Percentiles rank a stretch among this genome's conserved stretches.
phyloP scores from a whole-genome alignment of 2,329 filamentous ascomycete species.

The Sphaerulina populicola region DNA sequence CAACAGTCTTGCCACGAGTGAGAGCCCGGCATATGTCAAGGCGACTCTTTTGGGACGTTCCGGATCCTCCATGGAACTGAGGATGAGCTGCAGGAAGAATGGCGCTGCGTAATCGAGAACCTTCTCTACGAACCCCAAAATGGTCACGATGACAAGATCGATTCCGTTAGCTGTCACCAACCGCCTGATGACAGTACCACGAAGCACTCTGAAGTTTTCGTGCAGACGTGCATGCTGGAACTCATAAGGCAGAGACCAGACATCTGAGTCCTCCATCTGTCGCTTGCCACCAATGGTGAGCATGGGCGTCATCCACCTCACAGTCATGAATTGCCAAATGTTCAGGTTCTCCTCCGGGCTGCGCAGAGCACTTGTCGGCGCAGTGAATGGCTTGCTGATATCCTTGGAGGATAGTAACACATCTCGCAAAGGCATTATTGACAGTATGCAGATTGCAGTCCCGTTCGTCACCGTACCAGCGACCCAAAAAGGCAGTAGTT shows the following conservation, averaged over 20 bases:
- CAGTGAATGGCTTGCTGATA: conserved; percentile 52
- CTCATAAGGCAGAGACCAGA: conserved; percentile 71
- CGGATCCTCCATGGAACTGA: conserved; percentile 56
- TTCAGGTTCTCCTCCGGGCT: conserved; percentile 72
- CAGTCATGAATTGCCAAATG: conserved; percentile 74
- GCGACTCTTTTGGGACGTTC: conserved; percentile 47
- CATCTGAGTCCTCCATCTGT: conserved; percentile 67
- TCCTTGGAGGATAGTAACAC: conserved; percentile 45
- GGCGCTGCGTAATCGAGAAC: conserved; percentile 50
- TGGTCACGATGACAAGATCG: conserved; percentile 62
- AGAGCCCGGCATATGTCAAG: conserved; percentile 57
- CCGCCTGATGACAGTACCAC: conserved; percentile 62
- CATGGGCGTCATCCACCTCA: conserved; percentile 72
- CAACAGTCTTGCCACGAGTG: conserved; percentile 53
- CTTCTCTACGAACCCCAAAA: conserved; percentile 57
- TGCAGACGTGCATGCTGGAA: conserved; percentile 75
- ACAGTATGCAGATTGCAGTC: conserved; percentile 45
- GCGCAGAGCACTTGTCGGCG: conserved; percentile 54
- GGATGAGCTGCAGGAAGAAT: conserved; percentile 62
- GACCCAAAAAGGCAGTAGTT: conserved; percentile 9
- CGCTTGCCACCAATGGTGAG: conserved; percentile 56
- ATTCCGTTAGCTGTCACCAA: conserved; percentile 68
- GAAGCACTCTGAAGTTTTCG: conserved; percentile 61
- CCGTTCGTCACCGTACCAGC: conserved; percentile 35
- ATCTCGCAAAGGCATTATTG: conserved; percentile 63